A percentile compares a stretch with the other conserved stretches of the same genome.
phyloP scores from a whole-genome alignment of 306 rosid genomes.

The Medicago arabica region DNA sequence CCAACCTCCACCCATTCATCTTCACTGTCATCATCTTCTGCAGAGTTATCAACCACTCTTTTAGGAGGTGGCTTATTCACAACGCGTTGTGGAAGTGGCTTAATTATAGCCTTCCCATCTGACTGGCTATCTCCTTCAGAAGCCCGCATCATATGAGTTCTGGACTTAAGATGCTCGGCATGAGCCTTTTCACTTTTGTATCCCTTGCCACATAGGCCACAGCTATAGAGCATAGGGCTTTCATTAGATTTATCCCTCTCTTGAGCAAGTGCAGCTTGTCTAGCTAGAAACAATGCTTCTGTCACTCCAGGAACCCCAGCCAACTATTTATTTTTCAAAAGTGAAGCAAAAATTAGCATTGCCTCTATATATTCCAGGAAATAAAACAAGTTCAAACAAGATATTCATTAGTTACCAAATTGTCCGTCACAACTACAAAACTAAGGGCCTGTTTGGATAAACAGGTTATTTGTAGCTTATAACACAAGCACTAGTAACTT shows the following conservation, averaged over 20 bases:
- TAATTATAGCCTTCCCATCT: constrained; percentile 72
- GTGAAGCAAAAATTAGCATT: not conserved
- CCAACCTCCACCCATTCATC: constrained; percentile 97
- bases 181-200: constrained; percentile 88
- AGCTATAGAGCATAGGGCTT: constrained; percentile 87
- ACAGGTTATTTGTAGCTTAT: not conserved
- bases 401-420: constrained; percentile 7
- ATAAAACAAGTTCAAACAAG: constrained; percentile 17
- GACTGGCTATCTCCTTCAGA: constrained; percentile 63
- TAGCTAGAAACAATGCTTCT: constrained; percentile 76
- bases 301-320: constrained; percentile 99
- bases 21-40: constrained; percentile 69
- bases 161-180: constrained; percentile 89
- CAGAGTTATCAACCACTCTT: constrained; percentile 51
- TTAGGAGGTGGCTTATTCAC: constrained; percentile 61
- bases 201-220: constrained; percentile 88
- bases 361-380: not conserved
- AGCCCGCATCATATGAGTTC: constrained; percentile 63
- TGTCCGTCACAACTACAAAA: not conserved
- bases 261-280: constrained; percentile 74
- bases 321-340: constrained; percentile 50
- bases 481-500: not conserved
- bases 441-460: not conserved
- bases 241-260: constrained; percentile 67
- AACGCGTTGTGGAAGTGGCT: constrained; percentile 67